A percentile compares a stretch with the other conserved stretches of the same genome.
phyloP scores from a whole-genome alignment of 768 basidiomycete genomes.

The Macrolepiota albuminosa region DNA sequence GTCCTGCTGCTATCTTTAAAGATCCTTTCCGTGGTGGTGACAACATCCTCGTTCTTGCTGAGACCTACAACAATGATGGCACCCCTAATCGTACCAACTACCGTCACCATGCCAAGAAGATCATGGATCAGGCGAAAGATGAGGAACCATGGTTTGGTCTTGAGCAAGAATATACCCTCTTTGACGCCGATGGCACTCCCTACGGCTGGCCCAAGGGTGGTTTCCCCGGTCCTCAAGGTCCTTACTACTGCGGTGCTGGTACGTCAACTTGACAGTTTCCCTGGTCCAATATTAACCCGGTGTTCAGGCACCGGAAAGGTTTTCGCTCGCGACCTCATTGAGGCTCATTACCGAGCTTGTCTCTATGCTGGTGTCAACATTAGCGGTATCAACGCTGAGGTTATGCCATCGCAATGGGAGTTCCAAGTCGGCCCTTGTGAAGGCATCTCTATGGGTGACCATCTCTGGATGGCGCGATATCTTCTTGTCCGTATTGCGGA shows the following conservation, averaged over 20 bases:
- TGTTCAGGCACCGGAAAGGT: slow-evolving; percentile 87
- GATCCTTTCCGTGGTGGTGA: slow-evolving; percentile 99
- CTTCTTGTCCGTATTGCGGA: slow-evolving; percentile 94
- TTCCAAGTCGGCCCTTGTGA: slow-evolving; percentile 99
- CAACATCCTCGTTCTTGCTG: slow-evolving; percentile 96
- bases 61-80: slow-evolving; percentile 98
- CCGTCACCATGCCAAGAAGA: slow-evolving; percentile 91
- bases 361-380: slow-evolving; percentile 95
- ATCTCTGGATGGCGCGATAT: slow-evolving; percentile 99
- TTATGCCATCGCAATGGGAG: slow-evolving; percentile 99
- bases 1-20: slow-evolving; percentile 95
- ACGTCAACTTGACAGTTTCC: slow-evolving; percentile 21
- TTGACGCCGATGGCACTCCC: slow-evolving; percentile 87
- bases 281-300: background rate
- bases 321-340: slow-evolving; percentile 96
- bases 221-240: slow-evolving; percentile 99
- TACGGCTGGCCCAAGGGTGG: slow-evolving; percentile 98
- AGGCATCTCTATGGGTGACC: slow-evolving; percentile 98
- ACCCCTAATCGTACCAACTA: slow-evolving; percentile 96
- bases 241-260: slow-evolving; percentile 99
- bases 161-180: slow-evolving; percentile 98
- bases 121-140: slow-evolving; percentile 89
- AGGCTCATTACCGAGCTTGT: slow-evolving; percentile 98
- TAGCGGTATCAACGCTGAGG: slow-evolving; percentile 99
- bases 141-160: slow-evolving; percentile 92